phyloP scores from a whole-genome alignment of 441 rosid genomes.

The Croton setiger region DNA sequence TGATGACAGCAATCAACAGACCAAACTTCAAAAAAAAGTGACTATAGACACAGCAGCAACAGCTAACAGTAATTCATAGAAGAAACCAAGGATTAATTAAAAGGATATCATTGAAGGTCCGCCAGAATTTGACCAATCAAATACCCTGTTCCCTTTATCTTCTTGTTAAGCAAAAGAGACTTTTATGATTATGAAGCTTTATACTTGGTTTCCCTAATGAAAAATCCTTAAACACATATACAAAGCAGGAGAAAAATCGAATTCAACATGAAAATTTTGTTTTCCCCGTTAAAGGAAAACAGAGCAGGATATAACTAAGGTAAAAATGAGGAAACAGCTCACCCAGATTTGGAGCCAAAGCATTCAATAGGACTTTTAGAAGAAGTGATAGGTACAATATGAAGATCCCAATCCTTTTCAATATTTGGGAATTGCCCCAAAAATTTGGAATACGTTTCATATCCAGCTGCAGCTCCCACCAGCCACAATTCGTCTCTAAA shows the following conservation, averaged over 20 bases:
- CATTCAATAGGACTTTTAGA: constrained; percentile 39
- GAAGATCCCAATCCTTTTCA: constrained; percentile 77
- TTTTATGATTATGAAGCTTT: background rate
- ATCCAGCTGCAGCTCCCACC: constrained; percentile 49
- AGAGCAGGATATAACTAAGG: background rate
- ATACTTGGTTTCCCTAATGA: background rate
- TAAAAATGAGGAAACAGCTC: background rate
- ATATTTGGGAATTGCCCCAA: constrained; percentile 43
- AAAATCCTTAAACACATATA: background rate
- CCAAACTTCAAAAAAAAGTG: background rate
- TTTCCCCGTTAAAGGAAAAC: too few relatives aligned
- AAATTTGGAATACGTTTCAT: constrained; percentile 57
- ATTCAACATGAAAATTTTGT: background rate
- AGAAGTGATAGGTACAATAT: constrained; percentile 61
- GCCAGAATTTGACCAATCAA: background rate
- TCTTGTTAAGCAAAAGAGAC: background rate
- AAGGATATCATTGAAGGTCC: background rate
- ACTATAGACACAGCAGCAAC: background rate
- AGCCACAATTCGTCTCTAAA: constrained; percentile 50
- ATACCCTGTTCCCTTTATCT: background rate
- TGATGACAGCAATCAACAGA: background rate
- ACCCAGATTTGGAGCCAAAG: constrained; percentile 64
- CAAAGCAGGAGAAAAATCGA: background rate
- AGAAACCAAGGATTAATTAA: background rate
- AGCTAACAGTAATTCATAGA: constrained; percentile 2